These are phyloP conservation scores for Colletotrichum sp. DNA, from an alignment of 2,329 filamentous ascomycete genomes.

Conservation along the genomic window DNA sequence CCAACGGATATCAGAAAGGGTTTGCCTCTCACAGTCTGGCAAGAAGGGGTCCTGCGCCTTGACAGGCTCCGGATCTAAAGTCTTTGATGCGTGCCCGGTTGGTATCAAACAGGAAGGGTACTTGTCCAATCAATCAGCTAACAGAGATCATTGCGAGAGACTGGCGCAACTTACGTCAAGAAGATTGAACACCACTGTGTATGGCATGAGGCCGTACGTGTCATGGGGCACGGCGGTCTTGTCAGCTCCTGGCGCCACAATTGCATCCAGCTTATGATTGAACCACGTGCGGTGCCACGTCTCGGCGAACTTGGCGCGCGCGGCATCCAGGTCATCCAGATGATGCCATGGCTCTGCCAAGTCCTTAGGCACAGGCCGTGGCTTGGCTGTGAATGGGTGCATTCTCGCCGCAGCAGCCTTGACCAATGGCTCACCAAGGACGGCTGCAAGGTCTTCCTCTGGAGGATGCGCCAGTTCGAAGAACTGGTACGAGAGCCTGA, in stretches of 20 bases:
- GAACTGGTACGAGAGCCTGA: background rate
- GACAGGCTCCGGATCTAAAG: background rate
- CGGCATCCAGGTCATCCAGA: background rate
- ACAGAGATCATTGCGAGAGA: background rate
- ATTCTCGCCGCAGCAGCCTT: background rate
- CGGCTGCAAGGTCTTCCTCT: background rate
- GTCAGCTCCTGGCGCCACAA: background rate
- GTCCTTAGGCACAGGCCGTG: background rate
- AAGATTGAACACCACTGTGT: background rate
- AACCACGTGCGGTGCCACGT: background rate
- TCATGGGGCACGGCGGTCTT: background rate
- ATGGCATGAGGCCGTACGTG: background rate
- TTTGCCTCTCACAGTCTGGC: background rate
- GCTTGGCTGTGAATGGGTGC: background rate
- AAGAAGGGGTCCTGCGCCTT: background rate
- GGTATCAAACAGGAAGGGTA: background rate
- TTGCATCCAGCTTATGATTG: background rate
- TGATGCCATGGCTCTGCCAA: background rate
- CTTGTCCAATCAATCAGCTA: background rate
- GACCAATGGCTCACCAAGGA: background rate
- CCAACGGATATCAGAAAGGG: background rate
- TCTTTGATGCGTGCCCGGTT: background rate
- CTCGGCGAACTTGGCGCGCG: background rate
- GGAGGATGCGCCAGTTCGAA: background rate
- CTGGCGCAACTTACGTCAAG: background rate